Percentiles rank a stretch among this genome's conserved stretches.
phyloP scores from a whole-genome alignment of 78 protist genomes.

The Protostelium mycophagum region DNA sequence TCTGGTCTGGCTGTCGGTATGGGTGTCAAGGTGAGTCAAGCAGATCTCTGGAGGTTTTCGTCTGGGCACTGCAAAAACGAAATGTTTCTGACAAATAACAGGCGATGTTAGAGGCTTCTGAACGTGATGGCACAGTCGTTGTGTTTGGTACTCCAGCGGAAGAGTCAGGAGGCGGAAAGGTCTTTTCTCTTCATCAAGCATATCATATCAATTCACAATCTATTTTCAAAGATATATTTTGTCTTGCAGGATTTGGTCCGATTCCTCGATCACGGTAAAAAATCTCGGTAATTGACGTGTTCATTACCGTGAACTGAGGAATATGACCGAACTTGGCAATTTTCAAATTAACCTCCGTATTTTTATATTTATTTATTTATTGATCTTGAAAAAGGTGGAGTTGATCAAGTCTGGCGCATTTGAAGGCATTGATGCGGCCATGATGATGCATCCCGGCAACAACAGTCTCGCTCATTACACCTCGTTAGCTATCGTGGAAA shows the following conservation, averaged over 20 bases:
- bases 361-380: too few relatives aligned
- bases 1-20: not conserved
- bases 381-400: not conserved
- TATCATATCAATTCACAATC: not conserved
- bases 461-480: not conserved
- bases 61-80: not conserved
- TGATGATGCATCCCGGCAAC: not conserved
- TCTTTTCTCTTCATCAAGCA: not conserved
- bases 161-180: not conserved
- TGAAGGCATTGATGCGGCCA: not conserved
- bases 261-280: too few relatives aligned
- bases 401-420: not conserved
- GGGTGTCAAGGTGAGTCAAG: not conserved
- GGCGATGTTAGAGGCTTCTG: not conserved
- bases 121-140: not conserved
- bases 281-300: too few relatives aligned
- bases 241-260: too few relatives aligned
- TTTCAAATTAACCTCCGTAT: not conserved
- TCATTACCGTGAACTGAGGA: too few relatives aligned
- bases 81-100: not conserved
- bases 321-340: too few relatives aligned
- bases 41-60: too few relatives aligned
- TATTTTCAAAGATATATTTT: too few relatives aligned
- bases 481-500: not conserved
- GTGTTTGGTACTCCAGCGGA: not conserved